phyloP scores from a whole-genome alignment of 1,284 basidiomycete species.

The Xanthoconium separans region DNA sequence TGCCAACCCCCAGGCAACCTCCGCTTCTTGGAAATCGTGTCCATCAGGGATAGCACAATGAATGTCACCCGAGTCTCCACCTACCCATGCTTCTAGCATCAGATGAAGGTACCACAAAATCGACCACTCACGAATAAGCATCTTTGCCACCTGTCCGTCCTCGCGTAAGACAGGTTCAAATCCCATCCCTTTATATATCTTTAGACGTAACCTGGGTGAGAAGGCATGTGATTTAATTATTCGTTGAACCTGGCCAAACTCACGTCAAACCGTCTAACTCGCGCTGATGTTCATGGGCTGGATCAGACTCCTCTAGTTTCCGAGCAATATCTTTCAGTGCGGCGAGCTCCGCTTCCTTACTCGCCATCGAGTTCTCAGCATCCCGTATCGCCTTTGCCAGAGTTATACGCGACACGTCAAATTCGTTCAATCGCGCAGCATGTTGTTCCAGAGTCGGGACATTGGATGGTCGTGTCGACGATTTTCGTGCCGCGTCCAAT shows the following conservation, averaged over 20 bases:
- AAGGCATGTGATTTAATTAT: slow-evolving; percentile 3
- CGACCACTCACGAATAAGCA: slow-evolving; percentile 61
- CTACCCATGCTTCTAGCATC: slow-evolving; percentile 32
- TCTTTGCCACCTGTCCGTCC: slow-evolving; percentile 49
- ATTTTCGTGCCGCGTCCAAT: slow-evolving; percentile 66
- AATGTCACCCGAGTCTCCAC: slow-evolving; percentile 61
- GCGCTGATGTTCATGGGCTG: slow-evolving; percentile 63
- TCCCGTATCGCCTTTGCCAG: slow-evolving; percentile 78
- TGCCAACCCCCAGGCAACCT: slow-evolving; percentile 58
- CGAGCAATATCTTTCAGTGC: slow-evolving; percentile 61
- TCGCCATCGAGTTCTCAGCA: slow-evolving; percentile 59
- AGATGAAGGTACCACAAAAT: neutral
- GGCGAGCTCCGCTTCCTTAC: slow-evolving; percentile 67
- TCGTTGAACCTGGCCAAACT: slow-evolving; percentile 29
- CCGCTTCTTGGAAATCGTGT: slow-evolving; percentile 35
- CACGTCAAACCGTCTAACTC: slow-evolving; percentile 68
- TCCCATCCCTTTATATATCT: slow-evolving; percentile 66
- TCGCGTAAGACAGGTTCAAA: slow-evolving; percentile 63
- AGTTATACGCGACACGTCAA: slow-evolving; percentile 60
- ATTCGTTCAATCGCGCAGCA: slow-evolving; percentile 56
- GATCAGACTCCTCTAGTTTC: slow-evolving; percentile 63
- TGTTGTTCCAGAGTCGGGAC: slow-evolving; percentile 69
- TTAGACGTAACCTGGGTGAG: slow-evolving; percentile 54
- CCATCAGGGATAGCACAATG: slow-evolving; percentile 41
- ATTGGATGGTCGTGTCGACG: slow-evolving; percentile 64